These are phyloP conservation scores for Nevesoporus exiguus DNA, from an alignment of 768 basidiomycete genomes.

Conservation along the genomic window DNA sequence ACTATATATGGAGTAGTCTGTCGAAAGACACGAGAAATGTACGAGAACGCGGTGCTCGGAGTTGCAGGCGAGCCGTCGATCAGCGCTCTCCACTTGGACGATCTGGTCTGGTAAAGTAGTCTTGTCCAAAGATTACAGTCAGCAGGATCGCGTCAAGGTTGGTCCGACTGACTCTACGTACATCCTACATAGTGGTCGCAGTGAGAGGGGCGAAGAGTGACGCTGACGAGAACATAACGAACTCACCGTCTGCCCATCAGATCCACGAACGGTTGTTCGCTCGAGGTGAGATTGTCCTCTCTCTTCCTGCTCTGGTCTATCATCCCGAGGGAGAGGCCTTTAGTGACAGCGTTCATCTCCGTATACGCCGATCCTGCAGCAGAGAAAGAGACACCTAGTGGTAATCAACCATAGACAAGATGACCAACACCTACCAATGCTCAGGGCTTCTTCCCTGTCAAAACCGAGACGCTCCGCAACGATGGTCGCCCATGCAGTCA, in stretches of 20 bases:
- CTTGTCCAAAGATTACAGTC: slow-evolving; percentile 36
- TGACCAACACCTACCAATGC: slow-evolving; percentile 63
- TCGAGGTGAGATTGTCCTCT: slow-evolving; percentile 50
- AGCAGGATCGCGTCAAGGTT: not conserved
- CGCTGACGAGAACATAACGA: not conserved
- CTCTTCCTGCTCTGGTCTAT: slow-evolving; percentile 54
- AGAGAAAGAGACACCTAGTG: not conserved
- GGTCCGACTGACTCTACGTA: slow-evolving; percentile 24
- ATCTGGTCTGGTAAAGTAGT: slow-evolving; percentile 72
- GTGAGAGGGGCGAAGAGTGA: not conserved
- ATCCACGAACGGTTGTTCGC: slow-evolving; percentile 77
- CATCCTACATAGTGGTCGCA: slow-evolving; percentile 32
- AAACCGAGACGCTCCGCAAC: slow-evolving; percentile 89
- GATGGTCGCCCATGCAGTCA: slow-evolving; percentile 90
- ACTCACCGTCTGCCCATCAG: slow-evolving; percentile 73
- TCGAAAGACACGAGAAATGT: slow-evolving; percentile 75
- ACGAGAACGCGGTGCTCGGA: slow-evolving; percentile 76
- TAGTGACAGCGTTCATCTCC: slow-evolving; percentile 85
- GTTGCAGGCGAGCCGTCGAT: slow-evolving; percentile 63
- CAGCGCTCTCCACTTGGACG: slow-evolving; percentile 79
- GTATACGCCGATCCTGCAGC: slow-evolving; percentile 83
- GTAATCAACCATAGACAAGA: not conserved
- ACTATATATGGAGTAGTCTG: slow-evolving; percentile 77
- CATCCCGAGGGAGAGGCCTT: slow-evolving; percentile 81
- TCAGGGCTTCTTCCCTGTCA: slow-evolving; percentile 82